phyloP scores from a whole-genome alignment of 495 filamentous ascomycete species.

The Rhizodiscina lignyota region DNA sequence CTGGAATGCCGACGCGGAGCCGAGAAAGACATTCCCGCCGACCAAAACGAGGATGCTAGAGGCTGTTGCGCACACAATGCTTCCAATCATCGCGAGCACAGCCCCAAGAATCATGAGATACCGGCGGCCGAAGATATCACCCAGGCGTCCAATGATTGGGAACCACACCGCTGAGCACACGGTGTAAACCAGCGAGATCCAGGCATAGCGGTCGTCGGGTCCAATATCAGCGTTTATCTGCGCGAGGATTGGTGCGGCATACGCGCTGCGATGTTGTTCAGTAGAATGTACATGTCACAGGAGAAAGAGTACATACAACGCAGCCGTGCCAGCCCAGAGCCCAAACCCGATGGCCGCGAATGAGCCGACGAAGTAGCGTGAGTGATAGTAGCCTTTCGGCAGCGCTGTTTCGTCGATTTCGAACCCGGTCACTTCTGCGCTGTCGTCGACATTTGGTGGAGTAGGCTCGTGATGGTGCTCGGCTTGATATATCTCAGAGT shows the following conservation, averaged over 20 bases:
- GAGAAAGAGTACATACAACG: no score
- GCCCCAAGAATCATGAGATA: conserved; percentile 16
- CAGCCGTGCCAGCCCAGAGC: conserved; percentile 5
- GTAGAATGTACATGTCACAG: no score
- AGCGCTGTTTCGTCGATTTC: conserved; percentile 4
- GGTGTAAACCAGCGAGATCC: conserved; percentile 16
- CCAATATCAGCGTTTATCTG: conserved; percentile 12
- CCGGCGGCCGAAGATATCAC: conserved; percentile 23
- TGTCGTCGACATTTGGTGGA: neutral
- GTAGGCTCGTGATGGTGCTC: no score
- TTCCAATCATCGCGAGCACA: conserved; percentile 13
- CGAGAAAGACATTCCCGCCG: conserved; percentile 15
- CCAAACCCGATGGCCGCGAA: conserved; percentile 8
- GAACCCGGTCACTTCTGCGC: no score
- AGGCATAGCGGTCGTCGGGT: conserved; percentile 11
- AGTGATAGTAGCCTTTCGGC: conserved; percentile 10
- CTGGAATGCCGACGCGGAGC: conserved; percentile 8
- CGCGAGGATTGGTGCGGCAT: conserved; percentile 8
- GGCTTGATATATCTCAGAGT: no score
- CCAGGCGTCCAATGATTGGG: conserved; percentile 15
- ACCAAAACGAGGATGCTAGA: conserved; percentile 12
- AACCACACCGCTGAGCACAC: conserved; percentile 12
- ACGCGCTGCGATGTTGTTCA: no score
- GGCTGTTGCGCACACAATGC: conserved; percentile 17
- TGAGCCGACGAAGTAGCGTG: conserved; percentile 9